A percentile compares a stretch with the other conserved stretches of the same genome.
Conservation (phyloP, 768 basidiomycete genomes). For the Ramaria rubella region DNA sequence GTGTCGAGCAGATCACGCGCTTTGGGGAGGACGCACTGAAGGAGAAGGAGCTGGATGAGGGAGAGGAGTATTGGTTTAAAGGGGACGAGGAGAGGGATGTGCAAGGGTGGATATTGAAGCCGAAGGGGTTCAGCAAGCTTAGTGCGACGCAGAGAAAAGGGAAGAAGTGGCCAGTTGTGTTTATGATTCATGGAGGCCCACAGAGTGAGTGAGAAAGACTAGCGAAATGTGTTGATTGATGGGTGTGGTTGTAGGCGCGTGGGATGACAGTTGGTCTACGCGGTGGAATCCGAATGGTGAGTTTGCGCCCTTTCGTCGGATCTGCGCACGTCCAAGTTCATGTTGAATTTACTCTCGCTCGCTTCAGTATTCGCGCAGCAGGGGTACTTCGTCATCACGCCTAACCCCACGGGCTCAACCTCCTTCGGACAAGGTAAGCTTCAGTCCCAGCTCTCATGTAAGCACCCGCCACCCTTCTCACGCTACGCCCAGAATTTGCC, state of each 20-base stretch:
- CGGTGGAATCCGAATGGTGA: slow-evolving; percentile 87
- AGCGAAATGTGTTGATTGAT: not conserved
- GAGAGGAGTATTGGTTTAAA: slow-evolving; percentile 85
- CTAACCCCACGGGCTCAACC: slow-evolving; percentile 94
- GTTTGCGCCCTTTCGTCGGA: slow-evolving; percentile 2
- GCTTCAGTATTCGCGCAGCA: slow-evolving; percentile 68
- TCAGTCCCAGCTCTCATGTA: not conserved
- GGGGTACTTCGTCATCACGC: slow-evolving; percentile 80
- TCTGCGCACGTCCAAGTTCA: too few species aligned
- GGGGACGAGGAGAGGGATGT: slow-evolving; percentile 71
- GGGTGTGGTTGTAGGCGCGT: slow-evolving; percentile 43
- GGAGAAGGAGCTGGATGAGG: slow-evolving; percentile 50
- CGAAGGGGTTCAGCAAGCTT: slow-evolving; percentile 63
- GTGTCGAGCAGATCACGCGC: slow-evolving; percentile 53
- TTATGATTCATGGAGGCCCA: slow-evolving; percentile 56
- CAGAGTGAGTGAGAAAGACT: slow-evolving; percentile 28
- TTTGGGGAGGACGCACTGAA: slow-evolving; percentile 54
- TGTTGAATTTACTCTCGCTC: not conserved
- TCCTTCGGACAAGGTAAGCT: slow-evolving; percentile 79
- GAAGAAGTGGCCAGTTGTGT: slow-evolving; percentile 61
- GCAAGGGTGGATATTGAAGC: slow-evolving; percentile 82
- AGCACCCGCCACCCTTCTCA: not conserved
- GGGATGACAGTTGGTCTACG: slow-evolving; percentile 88
- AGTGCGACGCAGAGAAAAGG: slow-evolving; percentile 29
- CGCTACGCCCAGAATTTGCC: slow-evolving; percentile 53